These are phyloP conservation scores for Globisporangium camurandrum DNA, from an alignment of 352 stramenopile genomes.

Conservation along the genomic window DNA sequence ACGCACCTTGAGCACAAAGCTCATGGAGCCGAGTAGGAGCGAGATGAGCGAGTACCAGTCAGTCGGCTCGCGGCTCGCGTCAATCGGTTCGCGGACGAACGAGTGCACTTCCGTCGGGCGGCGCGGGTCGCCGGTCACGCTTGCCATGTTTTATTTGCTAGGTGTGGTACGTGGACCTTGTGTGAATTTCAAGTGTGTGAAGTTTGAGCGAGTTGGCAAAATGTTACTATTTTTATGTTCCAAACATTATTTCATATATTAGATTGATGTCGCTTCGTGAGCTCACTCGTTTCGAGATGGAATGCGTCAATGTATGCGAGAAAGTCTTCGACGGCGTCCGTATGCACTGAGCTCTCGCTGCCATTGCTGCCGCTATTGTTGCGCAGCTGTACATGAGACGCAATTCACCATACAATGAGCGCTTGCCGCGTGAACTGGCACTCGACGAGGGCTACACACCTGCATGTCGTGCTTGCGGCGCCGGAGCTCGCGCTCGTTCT, in stretches of 20 bases:
- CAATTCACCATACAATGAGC: too few relatives aligned
- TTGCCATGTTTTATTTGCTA: not conserved
- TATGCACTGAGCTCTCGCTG: conserved; percentile 16
- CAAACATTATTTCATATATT: too few relatives aligned
- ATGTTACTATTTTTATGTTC: too few relatives aligned
- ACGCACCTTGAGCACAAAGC: conserved; percentile 59
- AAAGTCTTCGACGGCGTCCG: conserved; percentile 37
- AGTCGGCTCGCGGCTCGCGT: conserved; percentile 23
- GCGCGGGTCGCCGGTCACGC: conserved; percentile 37
- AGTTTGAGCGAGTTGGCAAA: too few relatives aligned
- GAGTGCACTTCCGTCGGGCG: conserved; percentile 58
- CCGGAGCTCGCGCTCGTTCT: conserved; percentile 38
- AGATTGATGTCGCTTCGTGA: conserved; percentile 17
- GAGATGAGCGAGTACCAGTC: conserved; percentile 69
- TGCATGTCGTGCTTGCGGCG: conserved; percentile 24
- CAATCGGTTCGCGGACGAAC: conserved; percentile 51
- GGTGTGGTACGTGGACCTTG: too few relatives aligned
- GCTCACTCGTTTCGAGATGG: conserved; percentile 37
- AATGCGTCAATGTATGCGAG: conserved; percentile 65
- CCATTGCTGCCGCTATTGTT: not conserved
- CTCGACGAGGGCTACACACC: too few relatives aligned
- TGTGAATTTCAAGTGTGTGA: too few relatives aligned
- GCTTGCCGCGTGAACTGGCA: too few relatives aligned
- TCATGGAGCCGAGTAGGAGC: conserved; percentile 42
- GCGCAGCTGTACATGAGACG: not conserved